Evolutionary conservation across 768 basidiomycete species (phyloP), one percentile per base, ranked within the genome.

Genomic region (Termitomyces eurrhizus): DNA sequence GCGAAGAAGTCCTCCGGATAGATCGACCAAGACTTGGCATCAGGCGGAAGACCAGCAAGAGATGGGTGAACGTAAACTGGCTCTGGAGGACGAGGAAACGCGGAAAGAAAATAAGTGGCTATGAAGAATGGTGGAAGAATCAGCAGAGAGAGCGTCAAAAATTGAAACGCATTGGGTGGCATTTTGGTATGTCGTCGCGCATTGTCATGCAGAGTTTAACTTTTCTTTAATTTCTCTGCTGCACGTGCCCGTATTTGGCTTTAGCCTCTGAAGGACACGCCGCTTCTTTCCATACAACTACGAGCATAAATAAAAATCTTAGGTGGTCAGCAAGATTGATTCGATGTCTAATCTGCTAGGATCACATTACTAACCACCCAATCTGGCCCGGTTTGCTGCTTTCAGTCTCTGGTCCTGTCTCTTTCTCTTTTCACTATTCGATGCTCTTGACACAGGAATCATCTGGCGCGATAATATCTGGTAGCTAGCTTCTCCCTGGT

Each of bases 1-100:
- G 77, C 69, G 67, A 85, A 90, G 66, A 81, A 86, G 63, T 89
- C 80, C 58, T 89, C 87, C 0, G 88, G 85, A 67, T 93, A 93
- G 55, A 93, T 82, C 9, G 78, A 70, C 83, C 89, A 86, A n/a
- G 84, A 83, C 24, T 80, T 79, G 35, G 77, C 78, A 33, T 80
- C 74, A 37, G 68, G 67, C 16, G 87, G 85, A 12, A 90, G 77
- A 35, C 80, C 81, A 2, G 86, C 80, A 7, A 92, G 77, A 6
- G 87, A 89, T 2, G 82, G 73, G 58, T 88, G 77, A 3, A 88
- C 71, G 45, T 70, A 65, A 3, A 83, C 72, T 0, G 81, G 74
- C 32, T 74, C 73, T 0, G 86, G 87, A 0, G 86, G 81, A 57
- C 77, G 74, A 2, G 90, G 89, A 67, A 91, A 91, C 0, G 82